Evolutionary conservation across 2,329 filamentous ascomycete genomes (phyloP), one percentile per base, ranked within the genome.

Genomic region (Alternaria rosae): DNA sequence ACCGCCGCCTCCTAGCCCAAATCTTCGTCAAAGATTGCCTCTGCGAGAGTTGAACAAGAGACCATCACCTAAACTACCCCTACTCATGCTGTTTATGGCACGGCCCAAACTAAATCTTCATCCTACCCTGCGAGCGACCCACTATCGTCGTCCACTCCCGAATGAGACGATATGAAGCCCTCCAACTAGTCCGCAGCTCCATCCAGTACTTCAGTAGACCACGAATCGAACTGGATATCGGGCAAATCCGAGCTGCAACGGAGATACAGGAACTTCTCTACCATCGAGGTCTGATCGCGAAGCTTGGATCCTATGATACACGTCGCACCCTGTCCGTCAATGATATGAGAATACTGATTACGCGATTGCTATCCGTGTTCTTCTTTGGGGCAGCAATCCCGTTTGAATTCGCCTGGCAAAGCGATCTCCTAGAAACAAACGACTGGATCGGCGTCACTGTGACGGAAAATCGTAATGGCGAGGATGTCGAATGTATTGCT

Each of bases 71-170:
- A 8, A 50, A 50, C 5, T 11, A 15, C 26, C 45, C 45, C 12
- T 6, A 6, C 26, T 21, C 45, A 1, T 32, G 45, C 45, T 6
- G 0, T 1, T 1, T 20, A 4, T 0, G 1, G 1, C 26, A 50
- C 21, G 4, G 0, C 15, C 17, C n/a, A 4, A 20, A 21, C 26
- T 9, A 50, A 2, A 50, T 50, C 28, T 3, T 11, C 15, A 32
- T 48, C 20, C 6, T 48, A 20, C 45, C 45, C 11, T 1, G 1
- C 3, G 2, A 48, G n/a, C 13, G 26, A 4, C 45, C 45, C 26
- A 6, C 5, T 0, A 12, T 15, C 12, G 2, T 30, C 2, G 1
- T 0, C 45, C 0, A 6, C 3, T 10, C 45, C 12, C 11, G 5
- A 9, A 3, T 4, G 1, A 32, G 45, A 15, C 17, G 2, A 6